Evolutionary conservation across 2,329 filamentous ascomycete genomes (phyloP).

Genomic region (Alternaria infectoria): DNA sequence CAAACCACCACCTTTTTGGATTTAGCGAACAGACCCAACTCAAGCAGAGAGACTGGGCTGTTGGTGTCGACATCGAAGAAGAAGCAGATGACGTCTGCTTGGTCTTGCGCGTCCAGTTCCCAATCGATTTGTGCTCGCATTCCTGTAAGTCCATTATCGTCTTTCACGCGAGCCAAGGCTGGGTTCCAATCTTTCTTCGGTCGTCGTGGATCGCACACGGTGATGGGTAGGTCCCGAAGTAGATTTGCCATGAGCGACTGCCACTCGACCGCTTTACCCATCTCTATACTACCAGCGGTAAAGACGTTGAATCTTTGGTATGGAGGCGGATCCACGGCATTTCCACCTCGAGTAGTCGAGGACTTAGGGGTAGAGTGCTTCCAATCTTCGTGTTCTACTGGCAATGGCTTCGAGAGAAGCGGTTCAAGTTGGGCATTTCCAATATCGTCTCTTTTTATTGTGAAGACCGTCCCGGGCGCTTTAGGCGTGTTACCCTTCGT

Average conservation of each 20-base stretch:
- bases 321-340: slow-evolving; percentile 1
- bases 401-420: neutral
- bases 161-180: too few species aligned
- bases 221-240: slow-evolving; percentile 56
- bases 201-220: slow-evolving; percentile 65
- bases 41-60: slow-evolving; percentile 65
- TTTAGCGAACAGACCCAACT: slow-evolving; percentile 62
- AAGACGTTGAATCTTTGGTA: slow-evolving; percentile 56
- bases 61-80: slow-evolving; percentile 61
- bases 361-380: slow-evolving; percentile 20
- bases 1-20: slow-evolving; percentile 60
- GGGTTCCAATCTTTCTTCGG: slow-evolving; percentile 63
- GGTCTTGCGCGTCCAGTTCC: slow-evolving; percentile 65
- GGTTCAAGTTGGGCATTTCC: slow-evolving; percentile 15
- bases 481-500: neutral
- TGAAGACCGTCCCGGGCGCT: neutral
- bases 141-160: neutral
- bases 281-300: slow-evolving; percentile 64
- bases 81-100: slow-evolving; percentile 61
- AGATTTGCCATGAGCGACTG: slow-evolving; percentile 53
- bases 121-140: slow-evolving; percentile 59
- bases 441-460: neutral
- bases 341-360: neutral
- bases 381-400: slow-evolving; percentile 17
- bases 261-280: slow-evolving; percentile 58